These are phyloP conservation scores for Extremus antarcticus DNA, from an alignment of 495 filamentous ascomycete genomes.

Conservation along the genomic window DNA sequence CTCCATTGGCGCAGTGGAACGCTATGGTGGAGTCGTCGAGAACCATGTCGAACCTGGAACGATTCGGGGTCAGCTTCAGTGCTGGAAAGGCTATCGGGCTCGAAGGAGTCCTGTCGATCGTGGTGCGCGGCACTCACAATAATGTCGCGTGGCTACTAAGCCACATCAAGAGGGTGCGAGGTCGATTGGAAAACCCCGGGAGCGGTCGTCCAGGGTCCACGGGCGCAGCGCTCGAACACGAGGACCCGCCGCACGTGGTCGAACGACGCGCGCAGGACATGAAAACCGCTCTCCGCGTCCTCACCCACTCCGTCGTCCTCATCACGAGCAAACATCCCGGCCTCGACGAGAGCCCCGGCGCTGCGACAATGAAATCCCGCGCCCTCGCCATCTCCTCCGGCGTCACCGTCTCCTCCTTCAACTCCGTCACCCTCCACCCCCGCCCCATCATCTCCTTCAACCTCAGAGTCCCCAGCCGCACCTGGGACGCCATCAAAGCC, in stretches of 20 bases:
- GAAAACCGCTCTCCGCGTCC: constrained; percentile 55
- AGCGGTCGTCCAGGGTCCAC: no score
- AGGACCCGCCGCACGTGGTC: background rate
- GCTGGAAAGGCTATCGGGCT: background rate
- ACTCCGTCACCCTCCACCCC: constrained; percentile 57
- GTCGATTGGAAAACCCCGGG: no score
- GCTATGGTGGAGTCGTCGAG: background rate
- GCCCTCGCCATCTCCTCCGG: constrained; percentile 39
- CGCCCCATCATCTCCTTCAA: constrained; percentile 70
- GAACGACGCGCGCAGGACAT: constrained; percentile 26
- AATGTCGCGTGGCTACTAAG: no score
- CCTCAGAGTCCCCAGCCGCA: constrained; percentile 60
- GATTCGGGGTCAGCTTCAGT: no score
- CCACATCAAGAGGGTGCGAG: no score
- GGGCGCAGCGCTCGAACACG: no score
- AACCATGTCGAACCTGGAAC: background rate
- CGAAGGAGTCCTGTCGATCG: no score
- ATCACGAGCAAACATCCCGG: constrained; percentile 42
- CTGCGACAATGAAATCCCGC: background rate
- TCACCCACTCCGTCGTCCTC: constrained; percentile 65
- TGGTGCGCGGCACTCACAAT: no score
- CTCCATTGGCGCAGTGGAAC: background rate
- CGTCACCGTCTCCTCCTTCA: constrained; percentile 79
- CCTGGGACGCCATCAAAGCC: constrained; percentile 45
- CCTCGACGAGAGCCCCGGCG: background rate